A percentile compares a stretch with the other conserved stretches of the same genome.
phyloP scores from a whole-genome alignment of 1,284 basidiomycete species.

The Pseudozyma hubeiensis region DNA sequence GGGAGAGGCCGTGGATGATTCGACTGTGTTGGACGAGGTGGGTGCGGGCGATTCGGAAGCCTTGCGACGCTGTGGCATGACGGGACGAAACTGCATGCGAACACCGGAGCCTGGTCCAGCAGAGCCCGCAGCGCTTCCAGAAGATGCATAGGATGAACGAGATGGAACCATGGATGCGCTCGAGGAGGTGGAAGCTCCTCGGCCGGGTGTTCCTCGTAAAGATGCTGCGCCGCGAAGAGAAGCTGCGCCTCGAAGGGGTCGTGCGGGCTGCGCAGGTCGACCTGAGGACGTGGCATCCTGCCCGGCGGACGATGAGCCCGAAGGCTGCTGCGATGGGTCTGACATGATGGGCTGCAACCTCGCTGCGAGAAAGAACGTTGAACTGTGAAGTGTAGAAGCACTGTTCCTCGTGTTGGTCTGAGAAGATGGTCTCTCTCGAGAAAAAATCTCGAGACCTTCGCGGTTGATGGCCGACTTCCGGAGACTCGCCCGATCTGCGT shows the following conservation, averaged over 20 bases:
- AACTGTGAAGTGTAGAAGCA: neutral
- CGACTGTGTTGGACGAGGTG: constrained; percentile 11
- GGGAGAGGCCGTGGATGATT: constrained; percentile 20
- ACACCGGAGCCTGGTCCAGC: constrained; percentile 23
- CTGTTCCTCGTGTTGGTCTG: neutral
- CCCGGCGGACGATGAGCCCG: constrained; percentile 12
- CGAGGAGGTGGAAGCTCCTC: constrained; percentile 16
- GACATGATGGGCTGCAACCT: constrained; percentile 12
- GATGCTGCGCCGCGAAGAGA: constrained; percentile 37
- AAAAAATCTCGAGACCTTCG: constrained; percentile 16
- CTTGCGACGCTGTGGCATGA: constrained; percentile 61
- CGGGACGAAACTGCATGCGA: constrained; percentile 59
- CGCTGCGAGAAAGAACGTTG: neutral
- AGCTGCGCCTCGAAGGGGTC: constrained; percentile 35
- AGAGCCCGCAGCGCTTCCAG: constrained; percentile 18
- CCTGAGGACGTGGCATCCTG: constrained; percentile 13
- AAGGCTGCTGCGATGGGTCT: constrained; percentile 29
- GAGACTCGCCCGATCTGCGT: too few relatives aligned
- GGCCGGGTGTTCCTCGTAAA: constrained; percentile 22
- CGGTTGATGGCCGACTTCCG: constrained; percentile 28
- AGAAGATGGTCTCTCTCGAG: neutral
- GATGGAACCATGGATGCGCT: constrained; percentile 46
- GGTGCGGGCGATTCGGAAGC: constrained; percentile 46
- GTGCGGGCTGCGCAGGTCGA: constrained; percentile 2
- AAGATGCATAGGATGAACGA: constrained; percentile 40